Percentiles rank a stretch among this genome's conserved stretches.
phyloP scores from a whole-genome alignment of 148 eudicot species.

The Simmondsia chinensis region DNA sequence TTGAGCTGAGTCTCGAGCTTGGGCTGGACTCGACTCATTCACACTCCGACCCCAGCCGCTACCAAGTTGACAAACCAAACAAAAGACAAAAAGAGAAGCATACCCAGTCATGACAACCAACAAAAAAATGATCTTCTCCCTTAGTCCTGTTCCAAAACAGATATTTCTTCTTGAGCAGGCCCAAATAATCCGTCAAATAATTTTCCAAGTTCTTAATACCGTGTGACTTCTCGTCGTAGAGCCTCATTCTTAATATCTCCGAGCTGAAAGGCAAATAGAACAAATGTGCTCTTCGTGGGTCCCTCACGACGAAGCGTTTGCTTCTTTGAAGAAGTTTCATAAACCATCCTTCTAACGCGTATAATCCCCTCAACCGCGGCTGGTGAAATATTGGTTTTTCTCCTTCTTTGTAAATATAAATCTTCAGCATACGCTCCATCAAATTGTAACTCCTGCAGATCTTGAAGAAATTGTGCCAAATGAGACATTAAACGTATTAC shows the following conservation, averaged over 20 bases:
- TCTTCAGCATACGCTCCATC: constrained; percentile 54
- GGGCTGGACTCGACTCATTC: too few species aligned
- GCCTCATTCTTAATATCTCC: constrained; percentile 24
- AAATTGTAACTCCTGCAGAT: constrained; percentile 61
- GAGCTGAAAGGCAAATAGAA: constrained; percentile 74
- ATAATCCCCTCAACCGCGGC: constrained; percentile 57
- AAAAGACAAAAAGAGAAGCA: constrained; percentile 8
- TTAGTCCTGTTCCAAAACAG: constrained; percentile 54
- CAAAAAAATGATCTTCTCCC: constrained; percentile 76
- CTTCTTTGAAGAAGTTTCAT: constrained; percentile 57
- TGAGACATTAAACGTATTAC: neutral
- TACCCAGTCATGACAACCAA: constrained; percentile 94
- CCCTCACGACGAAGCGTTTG: constrained; percentile 38
- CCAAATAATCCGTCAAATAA: constrained; percentile 41
- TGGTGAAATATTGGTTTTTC: constrained; percentile 69
- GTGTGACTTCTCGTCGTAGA: constrained; percentile 18
- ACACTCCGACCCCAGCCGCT: neutral
- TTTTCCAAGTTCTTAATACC: constrained; percentile 31
- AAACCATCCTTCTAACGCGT: constrained; percentile 89
- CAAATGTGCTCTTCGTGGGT: constrained; percentile 71
- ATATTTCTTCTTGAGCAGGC: constrained; percentile 37
- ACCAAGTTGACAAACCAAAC: neutral
- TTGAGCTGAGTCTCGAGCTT: too few species aligned
- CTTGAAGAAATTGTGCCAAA: neutral
- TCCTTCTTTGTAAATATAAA: constrained; percentile 72